Conservation (phyloP, 2,329 filamentous ascomycete genomes). For the Fusarium ramigenum region DNA sequence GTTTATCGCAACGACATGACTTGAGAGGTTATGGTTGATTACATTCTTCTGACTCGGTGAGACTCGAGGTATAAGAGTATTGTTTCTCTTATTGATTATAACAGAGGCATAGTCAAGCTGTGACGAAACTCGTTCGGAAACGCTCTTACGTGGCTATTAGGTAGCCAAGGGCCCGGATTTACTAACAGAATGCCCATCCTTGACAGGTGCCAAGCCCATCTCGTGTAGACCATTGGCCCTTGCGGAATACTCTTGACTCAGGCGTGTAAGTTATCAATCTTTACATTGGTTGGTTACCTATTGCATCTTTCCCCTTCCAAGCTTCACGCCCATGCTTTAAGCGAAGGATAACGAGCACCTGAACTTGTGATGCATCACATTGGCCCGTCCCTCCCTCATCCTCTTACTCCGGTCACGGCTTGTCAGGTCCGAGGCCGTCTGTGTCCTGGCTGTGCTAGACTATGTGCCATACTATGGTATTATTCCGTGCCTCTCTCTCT, state of each 20-base stretch:
- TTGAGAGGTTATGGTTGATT: background rate
- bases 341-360: slow-evolving; percentile 17
- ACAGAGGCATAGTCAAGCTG: background rate
- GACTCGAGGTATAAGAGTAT: background rate
- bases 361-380: slow-evolving; percentile 38
- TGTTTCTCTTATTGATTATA: background rate
- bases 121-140: slow-evolving; percentile 7
- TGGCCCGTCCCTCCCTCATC: slow-evolving; percentile 6
- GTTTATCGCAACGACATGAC: slow-evolving; percentile 17
- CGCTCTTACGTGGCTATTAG: slow-evolving; percentile 43
- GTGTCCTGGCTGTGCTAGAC: background rate
- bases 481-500: slow-evolving; percentile 18
- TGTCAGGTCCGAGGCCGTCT: background rate
- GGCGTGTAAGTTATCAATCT: slow-evolving; percentile 21
- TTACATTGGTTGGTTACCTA: slow-evolving; percentile 25
- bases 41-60: slow-evolving; percentile 3
- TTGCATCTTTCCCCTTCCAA: slow-evolving; percentile 7
- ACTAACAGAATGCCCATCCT: slow-evolving; percentile 39
- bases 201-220: slow-evolving; percentile 29
- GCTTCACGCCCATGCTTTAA: slow-evolving; percentile 16
- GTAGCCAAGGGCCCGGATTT: slow-evolving; percentile 34
- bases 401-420: slow-evolving; percentile 22
- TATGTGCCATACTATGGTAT: background rate
- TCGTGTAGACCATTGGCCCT: slow-evolving; percentile 21
- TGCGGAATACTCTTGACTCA: slow-evolving; percentile 11